These are phyloP conservation scores for Phytophthora capsici DNA, from an alignment of 352 stramenopile species.

Conservation along the genomic window DNA sequence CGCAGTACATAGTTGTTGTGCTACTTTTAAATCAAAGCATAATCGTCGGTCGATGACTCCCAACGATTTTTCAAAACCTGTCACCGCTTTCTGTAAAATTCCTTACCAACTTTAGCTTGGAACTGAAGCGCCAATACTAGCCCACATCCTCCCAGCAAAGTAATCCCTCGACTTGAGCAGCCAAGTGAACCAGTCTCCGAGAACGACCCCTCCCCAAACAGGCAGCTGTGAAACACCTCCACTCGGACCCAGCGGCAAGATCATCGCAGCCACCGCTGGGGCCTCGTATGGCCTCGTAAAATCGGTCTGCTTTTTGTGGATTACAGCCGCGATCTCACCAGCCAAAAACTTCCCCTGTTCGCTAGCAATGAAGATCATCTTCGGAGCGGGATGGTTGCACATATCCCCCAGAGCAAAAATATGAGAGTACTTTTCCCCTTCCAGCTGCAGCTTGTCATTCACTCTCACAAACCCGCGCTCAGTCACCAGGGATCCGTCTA, in stretches of 20 bases:
- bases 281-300: constrained; percentile 41
- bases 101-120: constrained; percentile 21
- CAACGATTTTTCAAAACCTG: no score
- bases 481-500: constrained; percentile 54
- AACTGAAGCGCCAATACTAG: constrained; percentile 29
- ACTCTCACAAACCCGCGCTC: constrained; percentile 52
- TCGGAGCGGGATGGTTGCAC: constrained; percentile 55
- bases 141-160: constrained; percentile 43
- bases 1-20: neutral
- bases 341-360: constrained; percentile 55
- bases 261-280: constrained; percentile 19
- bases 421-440: constrained; percentile 48
- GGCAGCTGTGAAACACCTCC: constrained; percentile 63
- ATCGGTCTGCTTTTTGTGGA: constrained; percentile 24
- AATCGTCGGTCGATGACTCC: neutral
- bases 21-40: neutral
- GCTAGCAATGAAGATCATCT: constrained; percentile 48
- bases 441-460: constrained; percentile 56
- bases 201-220: constrained; percentile 52
- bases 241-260: constrained; percentile 54
- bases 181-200: constrained; percentile 58
- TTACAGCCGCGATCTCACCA: constrained; percentile 36
- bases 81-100: neutral
- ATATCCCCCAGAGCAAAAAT: constrained; percentile 66
- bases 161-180: constrained; percentile 59